These are phyloP conservation scores for Geranium incanum DNA, from an alignment of 441 rosid genomes.

Conservation along the genomic window DNA sequence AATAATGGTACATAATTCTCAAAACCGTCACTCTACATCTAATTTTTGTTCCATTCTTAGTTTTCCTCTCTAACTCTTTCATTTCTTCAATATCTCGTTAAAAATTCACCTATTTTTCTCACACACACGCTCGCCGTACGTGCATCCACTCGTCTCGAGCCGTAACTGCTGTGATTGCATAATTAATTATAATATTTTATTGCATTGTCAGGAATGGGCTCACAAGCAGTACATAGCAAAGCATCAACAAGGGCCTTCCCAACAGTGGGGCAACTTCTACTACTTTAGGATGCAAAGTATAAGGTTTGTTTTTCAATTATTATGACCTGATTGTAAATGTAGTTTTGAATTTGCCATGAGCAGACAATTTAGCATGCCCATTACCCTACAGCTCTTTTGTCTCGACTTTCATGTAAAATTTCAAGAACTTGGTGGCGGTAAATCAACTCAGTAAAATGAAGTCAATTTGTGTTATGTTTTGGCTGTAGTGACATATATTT, in stretches of 20 bases:
- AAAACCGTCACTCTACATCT: too few relatives aligned
- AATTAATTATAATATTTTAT: constrained; percentile 13
- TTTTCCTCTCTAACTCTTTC: too few relatives aligned
- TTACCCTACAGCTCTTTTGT: background rate
- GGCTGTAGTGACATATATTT: constrained; percentile 75
- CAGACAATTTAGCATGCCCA: background rate
- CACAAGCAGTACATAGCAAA: constrained; percentile 82
- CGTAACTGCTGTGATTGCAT: too few relatives aligned
- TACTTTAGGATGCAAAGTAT: constrained; percentile 91
- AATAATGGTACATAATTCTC: too few relatives aligned
- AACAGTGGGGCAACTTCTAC: constrained; percentile 94
- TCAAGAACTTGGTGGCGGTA: background rate
- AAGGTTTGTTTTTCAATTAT: constrained; percentile 43
- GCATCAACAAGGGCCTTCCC: constrained; percentile 87
- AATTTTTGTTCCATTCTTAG: too few relatives aligned
- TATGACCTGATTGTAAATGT: too few relatives aligned
- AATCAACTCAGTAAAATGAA: background rate
- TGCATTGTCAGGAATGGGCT: constrained; percentile 79
- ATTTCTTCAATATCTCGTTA: too few relatives aligned
- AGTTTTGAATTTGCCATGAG: background rate
- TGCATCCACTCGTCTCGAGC: too few relatives aligned
- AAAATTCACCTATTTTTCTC: too few relatives aligned
- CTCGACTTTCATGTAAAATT: background rate
- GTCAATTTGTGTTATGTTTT: background rate
- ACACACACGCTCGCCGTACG: too few relatives aligned